Evolutionary conservation across 2,329 filamentous ascomycete genomes (phyloP).

Genomic region (Escovopsis sp.): DNA sequence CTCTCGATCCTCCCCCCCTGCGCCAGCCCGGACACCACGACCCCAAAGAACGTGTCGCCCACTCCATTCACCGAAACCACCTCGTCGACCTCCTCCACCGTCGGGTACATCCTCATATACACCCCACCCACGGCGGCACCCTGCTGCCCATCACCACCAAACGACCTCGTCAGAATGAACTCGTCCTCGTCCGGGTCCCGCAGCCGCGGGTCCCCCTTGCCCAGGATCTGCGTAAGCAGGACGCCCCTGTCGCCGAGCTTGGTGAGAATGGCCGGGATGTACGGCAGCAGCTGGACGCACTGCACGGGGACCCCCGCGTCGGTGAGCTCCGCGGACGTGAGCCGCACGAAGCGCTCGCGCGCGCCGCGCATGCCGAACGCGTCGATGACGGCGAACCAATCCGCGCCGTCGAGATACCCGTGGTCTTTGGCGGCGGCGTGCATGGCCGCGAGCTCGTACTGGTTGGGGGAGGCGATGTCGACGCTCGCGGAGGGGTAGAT

Average conservation of each 20-base stretch:
- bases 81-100: slow-evolving; percentile 50
- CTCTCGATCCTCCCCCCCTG: slow-evolving; percentile 40
- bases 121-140: slow-evolving; percentile 54
- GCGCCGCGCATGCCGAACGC: slow-evolving; percentile 62
- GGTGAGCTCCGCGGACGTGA: slow-evolving; percentile 53
- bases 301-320: slow-evolving; percentile 74
- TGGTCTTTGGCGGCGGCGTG: slow-evolving; percentile 51
- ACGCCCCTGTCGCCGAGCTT: slow-evolving; percentile 69
- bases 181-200: slow-evolving; percentile 43
- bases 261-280: slow-evolving; percentile 69
- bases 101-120: slow-evolving; percentile 62
- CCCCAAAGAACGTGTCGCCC: slow-evolving; percentile 83
- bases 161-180: slow-evolving; percentile 55
- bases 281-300: slow-evolving; percentile 71
- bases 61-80: slow-evolving; percentile 86
- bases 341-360: slow-evolving; percentile 51
- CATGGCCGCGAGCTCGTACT: slow-evolving; percentile 67
- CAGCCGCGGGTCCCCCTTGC: slow-evolving; percentile 51
- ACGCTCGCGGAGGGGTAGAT: slow-evolving; percentile 49
- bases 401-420: slow-evolving; percentile 50
- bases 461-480: slow-evolving; percentile 69
- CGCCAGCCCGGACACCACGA: slow-evolving; percentile 64
- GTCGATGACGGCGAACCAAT: slow-evolving; percentile 73
- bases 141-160: slow-evolving; percentile 33
- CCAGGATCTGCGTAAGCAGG: slow-evolving; percentile 57